These are phyloP conservation scores for Dillenia suffruticosa DNA, from an alignment of 164 flowering plant genomes.

Conservation along the genomic window DNA sequence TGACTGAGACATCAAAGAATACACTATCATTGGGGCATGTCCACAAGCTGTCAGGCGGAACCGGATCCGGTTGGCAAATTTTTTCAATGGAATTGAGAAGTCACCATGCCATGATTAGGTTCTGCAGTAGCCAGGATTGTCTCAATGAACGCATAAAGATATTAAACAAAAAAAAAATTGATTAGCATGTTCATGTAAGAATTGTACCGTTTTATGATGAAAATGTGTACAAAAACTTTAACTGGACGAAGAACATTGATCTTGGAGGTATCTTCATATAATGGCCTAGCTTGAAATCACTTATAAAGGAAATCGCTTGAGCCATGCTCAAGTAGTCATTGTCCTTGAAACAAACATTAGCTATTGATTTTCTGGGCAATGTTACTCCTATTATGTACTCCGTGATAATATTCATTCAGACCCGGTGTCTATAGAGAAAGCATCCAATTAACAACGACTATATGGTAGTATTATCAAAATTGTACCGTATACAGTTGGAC, in stretches of 20 bases:
- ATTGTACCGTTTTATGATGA: not conserved
- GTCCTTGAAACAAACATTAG: constrained; percentile 4
- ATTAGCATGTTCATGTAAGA: no score
- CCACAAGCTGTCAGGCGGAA: constrained; percentile 8
- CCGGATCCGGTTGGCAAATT: not conserved
- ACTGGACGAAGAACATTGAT: constrained; percentile 3
- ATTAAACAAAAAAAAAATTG: no score
- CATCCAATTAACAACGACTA: not conserved
- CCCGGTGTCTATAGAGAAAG: not conserved
- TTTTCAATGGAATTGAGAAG: not conserved
- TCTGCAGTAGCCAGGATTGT: not conserved
- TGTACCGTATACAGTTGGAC: no score
- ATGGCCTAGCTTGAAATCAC: constrained; percentile 12
- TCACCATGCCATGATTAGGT: constrained; percentile 4
- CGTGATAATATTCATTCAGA: not conserved
- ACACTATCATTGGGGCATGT: constrained; percentile 1
- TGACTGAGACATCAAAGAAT: not conserved
- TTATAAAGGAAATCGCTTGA: constrained; percentile 2
- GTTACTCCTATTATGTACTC: not conserved
- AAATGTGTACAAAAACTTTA: not conserved
- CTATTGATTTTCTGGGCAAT: constrained; percentile 1
- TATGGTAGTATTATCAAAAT: not conserved
- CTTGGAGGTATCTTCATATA: constrained; percentile 8
- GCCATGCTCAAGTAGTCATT: constrained; percentile 1
- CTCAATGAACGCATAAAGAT: not conserved